phyloP scores from a whole-genome alignment of 1,284 basidiomycete species.

The Ceratobasidium sp. region DNA sequence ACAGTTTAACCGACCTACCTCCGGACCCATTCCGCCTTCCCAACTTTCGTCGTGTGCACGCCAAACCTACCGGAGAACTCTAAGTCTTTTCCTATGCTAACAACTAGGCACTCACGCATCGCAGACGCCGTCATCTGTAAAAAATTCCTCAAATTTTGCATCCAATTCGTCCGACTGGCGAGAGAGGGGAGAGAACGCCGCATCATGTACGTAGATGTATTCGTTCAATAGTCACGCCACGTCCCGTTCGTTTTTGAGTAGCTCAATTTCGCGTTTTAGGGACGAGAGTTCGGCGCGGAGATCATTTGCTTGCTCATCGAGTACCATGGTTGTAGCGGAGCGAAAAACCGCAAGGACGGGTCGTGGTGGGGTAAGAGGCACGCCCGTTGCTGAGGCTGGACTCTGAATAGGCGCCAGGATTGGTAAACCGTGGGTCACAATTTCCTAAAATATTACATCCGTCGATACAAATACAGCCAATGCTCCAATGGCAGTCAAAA shows the following conservation, averaged over 20 bases:
- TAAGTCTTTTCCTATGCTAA: background rate
- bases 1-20: background rate
- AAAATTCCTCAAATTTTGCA: slow-evolving; percentile 16
- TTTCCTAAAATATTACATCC: background rate
- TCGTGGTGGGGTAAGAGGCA: background rate
- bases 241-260: slow-evolving; percentile 9
- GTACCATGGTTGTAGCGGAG: background rate
- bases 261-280: slow-evolving; percentile 1
- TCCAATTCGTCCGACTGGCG: background rate
- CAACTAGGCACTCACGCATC: slow-evolving; percentile 30
- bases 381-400: background rate
- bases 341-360: background rate
- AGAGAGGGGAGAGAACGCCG: slow-evolving; percentile 13
- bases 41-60: background rate
- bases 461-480: background rate
- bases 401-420: background rate
- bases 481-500: background rate
- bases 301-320: slow-evolving; percentile 1
- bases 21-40: slow-evolving; percentile 28
- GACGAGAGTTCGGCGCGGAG: slow-evolving; percentile 16
- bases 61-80: slow-evolving; percentile 8
- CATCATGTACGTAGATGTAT: slow-evolving; percentile 25
- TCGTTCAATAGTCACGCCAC: slow-evolving; percentile 21
- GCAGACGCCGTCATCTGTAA: slow-evolving; percentile 11
- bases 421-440: background rate